Evolutionary conservation across 352 stramenopile genomes (phyloP).

Genomic region (Globisporangium paroecandrum): DNA sequence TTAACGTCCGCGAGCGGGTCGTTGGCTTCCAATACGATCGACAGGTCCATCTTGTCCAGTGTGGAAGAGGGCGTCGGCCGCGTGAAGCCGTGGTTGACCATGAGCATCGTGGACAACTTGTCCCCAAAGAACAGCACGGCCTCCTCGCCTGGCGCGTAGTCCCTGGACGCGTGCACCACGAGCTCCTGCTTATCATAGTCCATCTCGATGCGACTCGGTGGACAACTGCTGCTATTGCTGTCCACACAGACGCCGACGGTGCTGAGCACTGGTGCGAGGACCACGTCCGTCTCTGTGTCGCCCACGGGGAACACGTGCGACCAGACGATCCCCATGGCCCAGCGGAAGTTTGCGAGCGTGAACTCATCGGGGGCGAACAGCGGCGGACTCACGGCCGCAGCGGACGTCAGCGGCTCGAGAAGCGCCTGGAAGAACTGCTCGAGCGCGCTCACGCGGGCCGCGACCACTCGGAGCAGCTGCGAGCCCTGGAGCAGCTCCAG

Average conservation of each 20-base stretch:
- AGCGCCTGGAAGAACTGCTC: constrained; percentile 41
- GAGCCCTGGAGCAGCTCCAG: constrained; percentile 35
- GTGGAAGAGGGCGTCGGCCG: constrained; percentile 17
- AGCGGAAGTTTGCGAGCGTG: constrained; percentile 39
- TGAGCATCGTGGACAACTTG: constrained; percentile 39
- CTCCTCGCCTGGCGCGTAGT: constrained; percentile 30
- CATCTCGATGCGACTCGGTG: constrained; percentile 25
- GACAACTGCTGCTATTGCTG: constrained; percentile 19
- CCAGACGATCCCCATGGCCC: constrained; percentile 48
- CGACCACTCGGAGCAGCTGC: constrained; percentile 32
- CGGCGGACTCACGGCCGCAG: constrained; percentile 31
- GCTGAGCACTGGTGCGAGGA: constrained; percentile 37
- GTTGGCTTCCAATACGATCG: constrained; percentile 36
- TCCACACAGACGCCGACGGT: constrained; percentile 40
- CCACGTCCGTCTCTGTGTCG: constrained; percentile 25
- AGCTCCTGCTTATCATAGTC: constrained; percentile 22
- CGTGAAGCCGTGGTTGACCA: constrained; percentile 47
- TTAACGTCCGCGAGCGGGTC: constrained; percentile 38
- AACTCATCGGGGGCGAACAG: constrained; percentile 47
- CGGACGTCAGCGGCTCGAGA: constrained; percentile 31
- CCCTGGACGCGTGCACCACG: constrained; percentile 29
- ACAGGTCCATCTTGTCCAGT: constrained; percentile 44
- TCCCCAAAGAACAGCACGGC: constrained; percentile 26
- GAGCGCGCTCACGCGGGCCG: constrained; percentile 27
- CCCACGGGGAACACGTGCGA: constrained; percentile 29